phyloP scores from a whole-genome alignment of 2,329 filamentous ascomycete genomes.

The Stemphylium beticola region DNA sequence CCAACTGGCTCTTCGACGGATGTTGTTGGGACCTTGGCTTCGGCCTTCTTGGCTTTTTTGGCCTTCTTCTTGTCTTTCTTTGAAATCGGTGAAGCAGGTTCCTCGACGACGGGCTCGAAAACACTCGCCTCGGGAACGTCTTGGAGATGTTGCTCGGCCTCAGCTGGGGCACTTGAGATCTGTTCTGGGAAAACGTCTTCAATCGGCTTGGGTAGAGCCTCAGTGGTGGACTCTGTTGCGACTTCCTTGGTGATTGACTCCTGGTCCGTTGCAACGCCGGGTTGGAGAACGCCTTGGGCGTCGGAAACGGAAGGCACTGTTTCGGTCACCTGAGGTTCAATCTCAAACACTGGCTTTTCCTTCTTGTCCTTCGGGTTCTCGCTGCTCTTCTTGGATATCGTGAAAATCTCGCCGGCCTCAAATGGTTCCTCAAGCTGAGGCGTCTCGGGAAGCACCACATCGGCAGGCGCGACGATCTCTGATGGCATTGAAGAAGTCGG shows the following conservation, averaged over 20 bases:
- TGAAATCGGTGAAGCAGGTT: slow-evolving; percentile 13
- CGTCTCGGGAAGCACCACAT: slow-evolving; percentile 4
- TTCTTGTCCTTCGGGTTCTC: slow-evolving; percentile 42
- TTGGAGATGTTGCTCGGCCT: not conserved
- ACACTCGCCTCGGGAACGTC: not conserved
- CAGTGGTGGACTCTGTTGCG: not conserved
- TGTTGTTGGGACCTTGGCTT: not conserved
- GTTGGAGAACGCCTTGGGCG: not conserved
- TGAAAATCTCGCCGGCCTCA: not conserved
- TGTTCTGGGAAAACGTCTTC: not conserved
- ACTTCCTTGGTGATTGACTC: slow-evolving; percentile 1
- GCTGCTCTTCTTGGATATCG: slow-evolving; percentile 34
- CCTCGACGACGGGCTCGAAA: not conserved
- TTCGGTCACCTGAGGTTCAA: slow-evolving; percentile 23
- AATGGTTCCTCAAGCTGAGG: not conserved
- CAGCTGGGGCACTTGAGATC: not conserved
- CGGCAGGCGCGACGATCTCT: not conserved
- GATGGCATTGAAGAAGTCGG: not conserved
- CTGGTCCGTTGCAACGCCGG: not conserved
- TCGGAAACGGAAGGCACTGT: slow-evolving; percentile 5
- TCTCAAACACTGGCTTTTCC: slow-evolving; percentile 23
- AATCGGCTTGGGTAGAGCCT: not conserved
- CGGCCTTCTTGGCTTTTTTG: slow-evolving; percentile 20
- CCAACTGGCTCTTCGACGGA: slow-evolving; percentile 11
- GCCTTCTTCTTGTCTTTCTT: slow-evolving; percentile 37